Evolutionary conservation across 2,329 filamentous ascomycete genomes (phyloP).

Genomic region (Aspergillus candidus): DNA sequence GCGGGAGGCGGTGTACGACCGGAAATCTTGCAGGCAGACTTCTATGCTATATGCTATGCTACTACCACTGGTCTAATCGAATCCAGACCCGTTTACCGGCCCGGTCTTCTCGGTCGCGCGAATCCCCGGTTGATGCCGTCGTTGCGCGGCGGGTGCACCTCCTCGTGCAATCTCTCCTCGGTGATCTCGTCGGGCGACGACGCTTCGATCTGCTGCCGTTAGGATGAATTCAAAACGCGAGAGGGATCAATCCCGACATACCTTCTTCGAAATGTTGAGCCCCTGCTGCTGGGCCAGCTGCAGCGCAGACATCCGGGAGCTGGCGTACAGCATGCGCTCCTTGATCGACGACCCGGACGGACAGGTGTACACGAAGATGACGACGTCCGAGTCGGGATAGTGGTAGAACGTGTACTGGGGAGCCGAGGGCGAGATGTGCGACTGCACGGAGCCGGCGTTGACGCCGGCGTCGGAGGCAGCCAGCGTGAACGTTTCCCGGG

Average conservation of each 20-base stretch:
- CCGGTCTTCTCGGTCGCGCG: constrained; percentile 59
- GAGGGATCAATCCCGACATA: constrained; percentile 16
- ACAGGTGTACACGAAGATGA: constrained; percentile 61
- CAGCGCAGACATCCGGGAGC: constrained; percentile 51
- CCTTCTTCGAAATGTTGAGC: constrained; percentile 52
- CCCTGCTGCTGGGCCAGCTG: constrained; percentile 50
- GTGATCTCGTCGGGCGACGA: constrained; percentile 55
- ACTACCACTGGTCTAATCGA: background rate
- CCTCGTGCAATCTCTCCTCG: constrained; percentile 46
- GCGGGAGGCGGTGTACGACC: background rate
- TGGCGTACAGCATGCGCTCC: constrained; percentile 61
- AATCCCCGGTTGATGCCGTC: constrained; percentile 49
- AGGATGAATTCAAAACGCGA: constrained; percentile 4
- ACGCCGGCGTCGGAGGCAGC: constrained; percentile 40
- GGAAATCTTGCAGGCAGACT: no score
- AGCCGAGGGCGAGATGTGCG: constrained; percentile 46
- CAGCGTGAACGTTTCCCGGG: constrained; percentile 53
- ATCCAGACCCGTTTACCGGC: constrained; percentile 32
- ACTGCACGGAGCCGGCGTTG: constrained; percentile 40
- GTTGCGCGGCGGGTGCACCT: constrained; percentile 48
- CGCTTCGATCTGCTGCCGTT: constrained; percentile 48
- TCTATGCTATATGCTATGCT: background rate
- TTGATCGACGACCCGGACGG: constrained; percentile 56
- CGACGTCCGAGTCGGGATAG: constrained; percentile 41
- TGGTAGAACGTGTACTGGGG: constrained; percentile 59